A percentile compares a stretch with the other conserved stretches of the same genome.
Conservation (phyloP, 441 rosid genomes). For the Populus trichocarpa region DNA sequence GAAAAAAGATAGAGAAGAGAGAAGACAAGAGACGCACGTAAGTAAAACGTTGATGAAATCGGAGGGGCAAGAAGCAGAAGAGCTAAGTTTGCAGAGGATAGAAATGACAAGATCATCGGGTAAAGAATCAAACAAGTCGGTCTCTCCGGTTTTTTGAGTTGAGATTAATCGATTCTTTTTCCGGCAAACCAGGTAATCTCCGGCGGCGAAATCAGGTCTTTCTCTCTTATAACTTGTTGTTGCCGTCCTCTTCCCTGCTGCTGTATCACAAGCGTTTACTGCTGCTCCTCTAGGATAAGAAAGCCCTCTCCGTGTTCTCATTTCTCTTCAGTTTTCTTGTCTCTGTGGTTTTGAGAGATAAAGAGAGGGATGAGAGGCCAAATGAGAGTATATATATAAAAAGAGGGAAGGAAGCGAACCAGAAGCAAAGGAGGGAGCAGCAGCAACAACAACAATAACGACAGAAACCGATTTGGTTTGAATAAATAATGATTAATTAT, state of each 20-base stretch:
- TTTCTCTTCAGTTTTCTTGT: conserved; percentile 13
- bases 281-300: conserved; percentile 39
- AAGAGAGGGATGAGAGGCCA: conserved; percentile 17
- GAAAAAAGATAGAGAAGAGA: background rate
- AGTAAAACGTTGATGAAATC: conserved; percentile 66
- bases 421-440: conserved; percentile 7
- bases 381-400: conserved; percentile 36
- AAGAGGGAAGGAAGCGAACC: conserved; percentile 1
- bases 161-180: conserved; percentile 30
- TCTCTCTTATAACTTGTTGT: background rate
- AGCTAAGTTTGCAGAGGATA: conserved; percentile 61
- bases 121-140: conserved; percentile 55
- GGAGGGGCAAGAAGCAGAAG: conserved; percentile 57
- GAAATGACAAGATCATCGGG: conserved; percentile 80
- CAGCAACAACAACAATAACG: conserved; percentile 23
- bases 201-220: conserved; percentile 5
- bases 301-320: conserved; percentile 57
- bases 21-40: conserved; percentile 42
- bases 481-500: no score
- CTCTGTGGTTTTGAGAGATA: conserved; percentile 14
- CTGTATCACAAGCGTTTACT: conserved; percentile 11
- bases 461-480: conserved; percentile 23
- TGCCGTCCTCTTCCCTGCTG: conserved; percentile 18
- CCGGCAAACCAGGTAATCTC: conserved; percentile 22
- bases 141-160: conserved; percentile 19